Evolutionary conservation across 148 eudicot genomes (phyloP), one percentile per base, ranked within the genome.

Genomic region (Camellia granthamiana): DNA sequence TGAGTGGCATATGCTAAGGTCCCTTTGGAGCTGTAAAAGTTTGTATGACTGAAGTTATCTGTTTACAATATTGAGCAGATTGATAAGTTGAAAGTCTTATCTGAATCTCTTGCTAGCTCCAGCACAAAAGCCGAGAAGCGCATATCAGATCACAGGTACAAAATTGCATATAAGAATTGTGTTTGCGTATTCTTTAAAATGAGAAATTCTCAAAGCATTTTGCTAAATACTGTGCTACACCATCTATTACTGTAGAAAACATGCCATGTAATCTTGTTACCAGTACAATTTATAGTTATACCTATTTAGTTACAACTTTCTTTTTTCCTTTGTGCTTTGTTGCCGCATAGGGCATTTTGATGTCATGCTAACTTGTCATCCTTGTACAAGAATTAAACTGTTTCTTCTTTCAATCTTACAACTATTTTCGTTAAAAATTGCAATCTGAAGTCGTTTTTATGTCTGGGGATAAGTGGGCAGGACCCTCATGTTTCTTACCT

Each of bases 1-100:
- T 77, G 52, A n/a, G 43, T 43, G 52, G 38, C 44, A 59, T 8
- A 1, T 60, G 19, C 49, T 66, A 47, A 49, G 77, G 73, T 62
- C 52, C 58, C 46, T 79, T 13, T 2, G 41, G 11, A 67, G 42
- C 79, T 67, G 54, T 77, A 47, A 30, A 47, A 77, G 13, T 72
- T 55, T 19, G 13, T 56, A 78, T 58, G 49, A 70, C 81, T 79
- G 15, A 58, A 58, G 65, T 56, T 60, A 6, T 76, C 55, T 77
- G 62, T 72, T 77, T 3, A 42, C 18, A 60, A 59, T 51, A 51
- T 63, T 78, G 54, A 41, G 71, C 91, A 95, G 99, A 90, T 96
- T 78, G 99, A 94, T 82, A 96, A 96, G 89, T 79, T 96, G 88
- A 96, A 94, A 85, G 93, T 93, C 65, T 85, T 96, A 81, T 90